Conservation (phyloP, 139 green algal species). For the Tetradesmus lagerheimii region DNA sequence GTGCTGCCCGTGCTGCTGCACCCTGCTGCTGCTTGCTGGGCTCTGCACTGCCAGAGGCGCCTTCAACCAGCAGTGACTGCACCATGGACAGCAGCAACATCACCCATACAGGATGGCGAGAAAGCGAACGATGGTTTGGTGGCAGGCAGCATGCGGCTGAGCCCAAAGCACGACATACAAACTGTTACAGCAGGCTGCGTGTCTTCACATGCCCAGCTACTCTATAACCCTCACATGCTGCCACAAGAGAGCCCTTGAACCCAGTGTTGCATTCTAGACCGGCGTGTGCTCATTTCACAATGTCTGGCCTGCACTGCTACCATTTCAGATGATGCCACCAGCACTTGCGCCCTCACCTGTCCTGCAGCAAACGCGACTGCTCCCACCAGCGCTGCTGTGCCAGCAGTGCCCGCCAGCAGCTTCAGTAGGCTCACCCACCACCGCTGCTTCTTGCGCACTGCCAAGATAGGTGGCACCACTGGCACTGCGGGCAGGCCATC, state of each 20-base stretch:
- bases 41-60: not conserved
- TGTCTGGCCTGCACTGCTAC: not conserved
- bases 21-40: not conserved
- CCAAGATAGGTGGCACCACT: not conserved
- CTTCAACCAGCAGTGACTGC: not conserved
- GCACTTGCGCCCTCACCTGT: not conserved
- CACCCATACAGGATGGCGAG: not conserved
- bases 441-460: slow-evolving; percentile 1
- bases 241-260: too few relatives aligned
- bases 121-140: not conserved
- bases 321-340: slow-evolving; percentile 1
- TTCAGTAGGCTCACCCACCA: slow-evolving; percentile 28
- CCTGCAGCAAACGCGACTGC: not conserved
- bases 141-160: not conserved
- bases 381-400: not conserved
- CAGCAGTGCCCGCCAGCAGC: not conserved
- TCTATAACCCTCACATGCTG: not conserved
- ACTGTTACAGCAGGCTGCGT: not conserved
- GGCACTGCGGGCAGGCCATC: slow-evolving; percentile 16
- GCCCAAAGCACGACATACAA: not conserved
- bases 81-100: not conserved
- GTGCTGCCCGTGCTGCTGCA: not conserved
- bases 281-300: not conserved
- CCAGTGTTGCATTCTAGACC: too few relatives aligned
- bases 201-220: not conserved